Base-by-base conservation (phyloP, 768 basidiomycete species). In the Gloeopeniophorella convolvens region DNA sequence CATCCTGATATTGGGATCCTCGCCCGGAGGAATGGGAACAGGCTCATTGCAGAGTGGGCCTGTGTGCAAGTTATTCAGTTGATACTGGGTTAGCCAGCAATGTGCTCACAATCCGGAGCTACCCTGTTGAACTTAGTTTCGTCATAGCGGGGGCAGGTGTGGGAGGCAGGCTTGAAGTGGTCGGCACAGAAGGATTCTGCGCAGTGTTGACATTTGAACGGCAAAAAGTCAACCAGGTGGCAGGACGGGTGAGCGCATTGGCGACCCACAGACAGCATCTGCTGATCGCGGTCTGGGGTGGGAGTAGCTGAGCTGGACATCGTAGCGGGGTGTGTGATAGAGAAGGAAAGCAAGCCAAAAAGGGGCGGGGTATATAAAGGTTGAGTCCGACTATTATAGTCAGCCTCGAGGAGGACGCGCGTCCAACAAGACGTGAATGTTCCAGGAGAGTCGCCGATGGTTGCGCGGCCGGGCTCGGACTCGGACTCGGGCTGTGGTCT, bases 131-230 rank as follows among this genome's bases (percentile, higher is more conserved):
- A 74, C 62, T 80, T 80, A 57, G 67, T 70, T 62, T 83, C 79
- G 57, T 90, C 85, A 60, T 83, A 89, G 58, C 83, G 72, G 3
- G 75, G 64, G 61, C 90, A 89, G 31, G 66, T 69, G 60, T 92
- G 89, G 2, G 73, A 73, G 15, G 75, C 69, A 11, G 83, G 84
- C 54, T 76, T 77, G 69, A 83, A 91, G 62, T 93, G 89, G 11
- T 89, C 84, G 34, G 80, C 79, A 59, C 90, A 93, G 69, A 81
- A 92, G 0, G 73, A 71, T 13, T 73, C 65, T 12, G 72, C 62
- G 64, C 89, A 93, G 60, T 89, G 86, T 42, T 86, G 82, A 64
- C 89, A 93, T 66, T 83, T 85, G 74, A 91, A 85, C 0, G 89
- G 89, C 10, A 92, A 71, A 58, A 90, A 91, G 70, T 92, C 89